Conservation (phyloP, 176 grass and related monocot species). For the Musa itinerans region DNA sequence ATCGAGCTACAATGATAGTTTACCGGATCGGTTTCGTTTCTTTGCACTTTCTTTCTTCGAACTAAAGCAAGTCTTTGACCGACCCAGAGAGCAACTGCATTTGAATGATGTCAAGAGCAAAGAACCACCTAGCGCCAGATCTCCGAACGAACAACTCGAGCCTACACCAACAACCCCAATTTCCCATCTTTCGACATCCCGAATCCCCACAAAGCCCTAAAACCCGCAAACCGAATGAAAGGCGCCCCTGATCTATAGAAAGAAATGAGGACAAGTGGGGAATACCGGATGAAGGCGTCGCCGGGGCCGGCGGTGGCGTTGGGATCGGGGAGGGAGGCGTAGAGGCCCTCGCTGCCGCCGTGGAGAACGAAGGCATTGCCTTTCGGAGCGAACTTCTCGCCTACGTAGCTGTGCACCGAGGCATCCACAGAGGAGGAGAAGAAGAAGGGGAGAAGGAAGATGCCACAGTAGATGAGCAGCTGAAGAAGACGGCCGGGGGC, state of each 20-base stretch:
- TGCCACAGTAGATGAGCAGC: neutral
- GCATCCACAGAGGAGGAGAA: constrained; percentile 32
- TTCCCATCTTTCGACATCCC: neutral
- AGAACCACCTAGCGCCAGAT: neutral
- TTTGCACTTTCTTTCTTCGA: too few species aligned
- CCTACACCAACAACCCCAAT: neutral
- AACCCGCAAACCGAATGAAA: neutral
- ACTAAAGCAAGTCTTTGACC: neutral
- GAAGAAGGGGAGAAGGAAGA: constrained; percentile 26
- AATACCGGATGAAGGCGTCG: constrained; percentile 84
- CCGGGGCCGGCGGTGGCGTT: constrained; percentile 28
- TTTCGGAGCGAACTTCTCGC: constrained; percentile 54
- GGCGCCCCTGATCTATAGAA: constrained; percentile 8
- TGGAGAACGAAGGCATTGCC: constrained; percentile 95
- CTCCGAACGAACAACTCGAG: neutral
- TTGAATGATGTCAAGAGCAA: neutral
- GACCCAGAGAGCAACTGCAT: neutral
- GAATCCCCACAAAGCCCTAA: neutral
- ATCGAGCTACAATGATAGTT: too few species aligned
- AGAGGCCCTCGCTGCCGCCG: constrained; percentile 95
- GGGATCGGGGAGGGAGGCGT: constrained; percentile 42
- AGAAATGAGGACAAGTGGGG: neutral
- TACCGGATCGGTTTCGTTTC: too few species aligned
- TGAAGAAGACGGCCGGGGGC: neutral
- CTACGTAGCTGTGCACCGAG: constrained; percentile 86